These are phyloP conservation scores for Purpureocillium lavendulum DNA, from an alignment of 2,329 filamentous ascomycete species.

Conservation along the genomic window DNA sequence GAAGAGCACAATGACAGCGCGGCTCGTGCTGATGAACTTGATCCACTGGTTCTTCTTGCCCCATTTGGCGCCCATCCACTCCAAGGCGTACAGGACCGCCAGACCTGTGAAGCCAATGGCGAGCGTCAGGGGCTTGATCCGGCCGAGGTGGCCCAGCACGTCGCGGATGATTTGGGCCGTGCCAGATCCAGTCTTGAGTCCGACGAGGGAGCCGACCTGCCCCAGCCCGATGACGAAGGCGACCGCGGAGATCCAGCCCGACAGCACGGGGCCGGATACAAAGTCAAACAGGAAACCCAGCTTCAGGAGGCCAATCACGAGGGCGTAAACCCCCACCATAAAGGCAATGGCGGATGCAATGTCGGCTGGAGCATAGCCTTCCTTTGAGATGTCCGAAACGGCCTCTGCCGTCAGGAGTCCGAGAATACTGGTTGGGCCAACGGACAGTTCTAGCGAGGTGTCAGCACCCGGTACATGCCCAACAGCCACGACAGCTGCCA, in stretches of 20 bases:
- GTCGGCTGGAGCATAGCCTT: conserved; percentile 43
- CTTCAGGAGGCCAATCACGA: conserved; percentile 51
- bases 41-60: conserved; percentile 48
- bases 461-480: not conserved
- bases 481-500: too few species aligned
- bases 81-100: conserved; percentile 44
- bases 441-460: conserved; percentile 42
- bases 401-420: conserved; percentile 56
- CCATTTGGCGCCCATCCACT: conserved; percentile 50
- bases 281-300: conserved; percentile 59
- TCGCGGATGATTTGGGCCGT: conserved; percentile 51
- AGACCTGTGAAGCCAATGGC: conserved; percentile 52
- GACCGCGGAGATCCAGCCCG: conserved; percentile 58
- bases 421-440: conserved; percentile 56
- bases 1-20: conserved; percentile 51
- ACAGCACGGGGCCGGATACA: conserved; percentile 55
- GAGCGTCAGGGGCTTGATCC: conserved; percentile 49
- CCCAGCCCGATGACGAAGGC: conserved; percentile 58
- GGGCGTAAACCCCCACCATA: conserved; percentile 53
- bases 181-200: conserved; percentile 41
- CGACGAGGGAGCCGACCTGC: conserved; percentile 54
- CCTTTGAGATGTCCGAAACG: conserved; percentile 38
- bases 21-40: conserved; percentile 50
- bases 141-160: conserved; percentile 45
- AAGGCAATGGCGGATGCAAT: conserved; percentile 55